Evolutionary conservation across 768 basidiomycete species (phyloP), one percentile per base, ranked within the genome.

Genomic region (Guyanaporus albipodus): DNA sequence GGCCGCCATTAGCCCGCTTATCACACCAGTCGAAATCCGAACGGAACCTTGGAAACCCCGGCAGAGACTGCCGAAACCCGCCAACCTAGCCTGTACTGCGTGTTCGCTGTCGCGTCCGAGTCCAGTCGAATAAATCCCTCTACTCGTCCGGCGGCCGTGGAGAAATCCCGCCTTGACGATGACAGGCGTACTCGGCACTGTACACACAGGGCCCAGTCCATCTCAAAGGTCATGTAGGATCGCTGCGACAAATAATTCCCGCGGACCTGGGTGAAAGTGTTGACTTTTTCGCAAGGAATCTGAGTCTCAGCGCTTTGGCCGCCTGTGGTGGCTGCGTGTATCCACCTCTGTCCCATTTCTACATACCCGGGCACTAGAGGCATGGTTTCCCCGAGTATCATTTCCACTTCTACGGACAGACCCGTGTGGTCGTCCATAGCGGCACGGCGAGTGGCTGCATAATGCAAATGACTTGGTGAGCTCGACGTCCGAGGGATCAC

Each of bases 11-110:
- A n/a, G 9, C 5, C 34, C 52, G 48, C 57, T 59, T 62, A 53
- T 56, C 55, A 45, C 28, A n/a, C 29, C 15, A n/a, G 55, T 50
- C 42, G 46, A 41, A 57, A 62, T 58, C 66, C 44, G 15, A 63
- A 59, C 23, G 12, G 29, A 53, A 60, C 32, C 56, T 27, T 43
- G 43, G 45, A 46, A 59, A 63, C 59, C 65, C 43, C 62, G 63
- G 63, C 50, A 49, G 40, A 29, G 19, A 17, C 11, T 43, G 49
- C 58, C 56, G 57, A 50, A 5, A 19, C 23, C 48, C n/a, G n/a
- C n/a, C n/a, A n/a, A n/a, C n/a, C n/a, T n/a, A n/a, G n/a, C n/a
- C 21, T 8, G 44, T 47, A 57, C 61, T 60, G 53, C 28, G 12
- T 49, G 45, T 28, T 63, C 51, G 55, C 63, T 66, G 12, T 8